These are phyloP conservation scores for Rhazya stricta DNA, from an alignment of 257 asterid genomes.

Conservation along the genomic window DNA sequence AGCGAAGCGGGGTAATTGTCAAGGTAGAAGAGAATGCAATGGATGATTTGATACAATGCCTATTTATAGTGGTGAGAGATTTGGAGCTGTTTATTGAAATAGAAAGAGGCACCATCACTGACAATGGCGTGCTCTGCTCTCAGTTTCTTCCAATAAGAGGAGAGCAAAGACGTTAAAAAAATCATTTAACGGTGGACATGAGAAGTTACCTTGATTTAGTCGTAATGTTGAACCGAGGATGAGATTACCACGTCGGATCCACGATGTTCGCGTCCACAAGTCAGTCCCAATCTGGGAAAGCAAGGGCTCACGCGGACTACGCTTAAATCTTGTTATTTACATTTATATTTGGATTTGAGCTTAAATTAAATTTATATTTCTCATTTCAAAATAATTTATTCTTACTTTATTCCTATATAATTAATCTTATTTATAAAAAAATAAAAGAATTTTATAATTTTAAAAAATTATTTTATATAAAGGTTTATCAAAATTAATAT, in stretches of 20 bases:
- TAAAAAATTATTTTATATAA: too few species aligned
- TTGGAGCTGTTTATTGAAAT: not conserved
- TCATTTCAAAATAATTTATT: too few species aligned
- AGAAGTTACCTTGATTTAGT: not conserved
- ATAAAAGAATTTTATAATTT: too few species aligned
- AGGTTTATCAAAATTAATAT: too few species aligned
- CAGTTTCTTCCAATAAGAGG: not conserved
- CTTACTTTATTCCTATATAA: too few species aligned
- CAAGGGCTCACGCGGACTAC: too few species aligned
- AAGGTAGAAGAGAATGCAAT: not conserved
- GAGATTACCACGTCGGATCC: constrained; percentile 43
- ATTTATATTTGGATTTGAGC: too few species aligned
- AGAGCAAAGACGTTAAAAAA: not conserved
- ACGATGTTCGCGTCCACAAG: constrained; percentile 12
- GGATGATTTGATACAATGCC: not conserved
- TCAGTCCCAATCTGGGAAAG: too few species aligned
- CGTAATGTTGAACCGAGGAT: constrained; percentile 20
- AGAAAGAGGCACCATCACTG: constrained; percentile 10
- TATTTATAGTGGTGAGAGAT: constrained; percentile 25
- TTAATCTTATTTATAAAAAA: too few species aligned
- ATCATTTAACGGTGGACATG: not conserved
- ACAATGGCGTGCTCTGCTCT: not conserved
- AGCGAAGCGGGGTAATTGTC: not conserved
- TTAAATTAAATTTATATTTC: too few species aligned
- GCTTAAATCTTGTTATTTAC: too few species aligned